Conservation (phyloP, 208 protist genomes). For the Crithidia mellificae region DNA sequence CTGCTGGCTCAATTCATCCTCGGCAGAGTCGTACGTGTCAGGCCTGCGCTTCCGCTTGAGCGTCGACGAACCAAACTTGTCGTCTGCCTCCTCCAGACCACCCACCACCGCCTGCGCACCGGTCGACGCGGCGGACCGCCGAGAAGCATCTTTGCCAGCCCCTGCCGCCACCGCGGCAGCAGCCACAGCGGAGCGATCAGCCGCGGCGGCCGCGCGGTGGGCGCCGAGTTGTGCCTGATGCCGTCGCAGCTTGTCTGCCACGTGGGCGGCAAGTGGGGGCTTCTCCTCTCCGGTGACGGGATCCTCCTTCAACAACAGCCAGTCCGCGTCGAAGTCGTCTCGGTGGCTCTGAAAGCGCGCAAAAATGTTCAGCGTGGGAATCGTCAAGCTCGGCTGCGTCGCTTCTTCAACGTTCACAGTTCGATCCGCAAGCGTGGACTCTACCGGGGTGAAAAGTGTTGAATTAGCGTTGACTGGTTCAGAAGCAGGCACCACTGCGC, state of each 20-base stretch:
- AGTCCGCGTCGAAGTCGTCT: slow-evolving; percentile 70
- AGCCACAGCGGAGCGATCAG: slow-evolving; percentile 10
- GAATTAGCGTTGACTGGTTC: neutral
- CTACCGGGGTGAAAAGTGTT: neutral
- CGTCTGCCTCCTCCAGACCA: neutral
- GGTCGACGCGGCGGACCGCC: neutral
- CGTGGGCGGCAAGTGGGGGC: slow-evolving; percentile 36
- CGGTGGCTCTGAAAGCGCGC: slow-evolving; percentile 61
- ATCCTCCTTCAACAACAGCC: slow-evolving; percentile 75
- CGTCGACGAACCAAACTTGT: neutral
- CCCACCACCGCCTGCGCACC: neutral
- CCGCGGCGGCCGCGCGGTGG: slow-evolving; percentile 23
- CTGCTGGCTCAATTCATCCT: slow-evolving; percentile 9
- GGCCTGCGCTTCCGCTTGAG: slow-evolving; percentile 8
- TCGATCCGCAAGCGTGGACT: neutral
- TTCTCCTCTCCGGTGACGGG: slow-evolving; percentile 11
- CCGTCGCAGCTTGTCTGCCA: slow-evolving; percentile 45
- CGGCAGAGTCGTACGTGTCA: slow-evolving; percentile 20
- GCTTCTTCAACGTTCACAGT: slow-evolving; percentile 19
- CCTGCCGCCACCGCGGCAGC: neutral
- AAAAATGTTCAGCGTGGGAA: slow-evolving; percentile 69
- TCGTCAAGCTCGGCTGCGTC: slow-evolving; percentile 17
- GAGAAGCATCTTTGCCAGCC: neutral
- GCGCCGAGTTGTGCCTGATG: slow-evolving; percentile 36
- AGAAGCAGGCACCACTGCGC: slow-evolving; percentile 11